phyloP scores from a whole-genome alignment of 805 yeast genomes.

The Metschnikowia peoriensis region DNA sequence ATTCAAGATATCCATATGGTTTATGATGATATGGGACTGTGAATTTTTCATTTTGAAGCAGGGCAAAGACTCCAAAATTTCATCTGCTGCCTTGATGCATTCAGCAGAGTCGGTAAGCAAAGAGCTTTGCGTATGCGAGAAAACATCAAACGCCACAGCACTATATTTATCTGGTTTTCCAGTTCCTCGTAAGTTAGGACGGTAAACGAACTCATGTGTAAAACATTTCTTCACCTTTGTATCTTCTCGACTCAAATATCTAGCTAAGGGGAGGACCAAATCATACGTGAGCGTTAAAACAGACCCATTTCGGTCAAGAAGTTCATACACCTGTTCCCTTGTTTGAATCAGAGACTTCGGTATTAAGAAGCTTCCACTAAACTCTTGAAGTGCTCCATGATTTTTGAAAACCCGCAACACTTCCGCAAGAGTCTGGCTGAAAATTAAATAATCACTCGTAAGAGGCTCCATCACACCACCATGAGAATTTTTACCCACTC shows the following conservation, averaged over 20 bases:
- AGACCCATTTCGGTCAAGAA: slow-evolving; percentile 82
- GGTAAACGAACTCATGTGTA: slow-evolving; percentile 77
- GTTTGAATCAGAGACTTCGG: slow-evolving; percentile 75
- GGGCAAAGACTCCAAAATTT: slow-evolving; percentile 63
- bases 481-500: slow-evolving; percentile 28
- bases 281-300: slow-evolving; percentile 90
- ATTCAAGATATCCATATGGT: slow-evolving; percentile 79
- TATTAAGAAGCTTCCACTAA: slow-evolving; percentile 60
- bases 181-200: slow-evolving; percentile 55
- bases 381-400: slow-evolving; percentile 87
- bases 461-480: slow-evolving; percentile 26
- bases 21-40: slow-evolving; percentile 60
- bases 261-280: slow-evolving; percentile 84
- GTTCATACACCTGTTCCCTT: slow-evolving; percentile 67
- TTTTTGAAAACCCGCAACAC: slow-evolving; percentile 61
- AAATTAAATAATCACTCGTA: slow-evolving; percentile 50
- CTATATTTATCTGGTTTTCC: slow-evolving; percentile 75
- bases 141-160: slow-evolving; percentile 85
- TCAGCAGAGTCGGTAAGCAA: slow-evolving; percentile 67
- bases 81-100: slow-evolving; percentile 77
- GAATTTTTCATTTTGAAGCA: slow-evolving; percentile 52
- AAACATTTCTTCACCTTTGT: slow-evolving; percentile 57
- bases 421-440: slow-evolving; percentile 57
- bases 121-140: slow-evolving; percentile 40
- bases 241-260: slow-evolving; percentile 68